These are phyloP conservation scores for Xeromyces bisporus DNA, from an alignment of 495 filamentous ascomycete genomes.

Conservation along the genomic window DNA sequence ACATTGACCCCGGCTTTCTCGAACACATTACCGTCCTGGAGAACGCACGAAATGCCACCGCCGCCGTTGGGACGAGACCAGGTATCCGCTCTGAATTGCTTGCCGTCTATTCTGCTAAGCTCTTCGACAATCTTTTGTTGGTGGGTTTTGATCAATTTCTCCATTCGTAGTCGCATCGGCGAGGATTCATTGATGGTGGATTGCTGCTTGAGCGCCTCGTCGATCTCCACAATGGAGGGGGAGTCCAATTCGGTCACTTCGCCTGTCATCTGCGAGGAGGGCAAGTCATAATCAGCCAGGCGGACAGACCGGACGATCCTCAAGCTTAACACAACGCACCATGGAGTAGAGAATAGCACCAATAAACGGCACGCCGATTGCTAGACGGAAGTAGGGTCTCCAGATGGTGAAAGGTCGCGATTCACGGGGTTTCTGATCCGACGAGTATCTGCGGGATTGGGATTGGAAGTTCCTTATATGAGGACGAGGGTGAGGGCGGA, in stretches of 20 bases:
- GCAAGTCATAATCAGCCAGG: too few species aligned
- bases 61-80: conserved; percentile 84
- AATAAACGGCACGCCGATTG: conserved; percentile 44
- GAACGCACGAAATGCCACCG: conserved; percentile 72
- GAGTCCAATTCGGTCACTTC: conserved; percentile 35
- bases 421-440: conserved; percentile 11
- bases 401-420: conserved; percentile 26
- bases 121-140: conserved; percentile 72
- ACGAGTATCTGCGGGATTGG: conserved; percentile 16
- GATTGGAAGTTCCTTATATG: conserved; percentile 7
- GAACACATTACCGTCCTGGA: conserved; percentile 92
- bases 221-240: conserved; percentile 40
- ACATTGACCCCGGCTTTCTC: conserved; percentile 97
- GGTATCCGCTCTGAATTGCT: conserved; percentile 61
- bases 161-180: conserved; percentile 96
- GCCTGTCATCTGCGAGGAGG: conserved; percentile 22
- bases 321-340: conserved; percentile 21
- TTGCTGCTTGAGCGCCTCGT: conserved; percentile 27
- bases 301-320: not conserved
- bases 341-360: conserved; percentile 49
- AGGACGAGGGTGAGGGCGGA: conserved; percentile 9
- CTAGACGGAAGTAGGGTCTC: conserved; percentile 38
- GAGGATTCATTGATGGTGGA: conserved; percentile 39
- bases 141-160: conserved; percentile 80
- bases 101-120: conserved; percentile 67